Percentiles rank a stretch among this genome's conserved stretches.
These are phyloP conservation scores for Salix brachista DNA, from an alignment of 345 rosid species.

Conservation along the genomic window DNA sequence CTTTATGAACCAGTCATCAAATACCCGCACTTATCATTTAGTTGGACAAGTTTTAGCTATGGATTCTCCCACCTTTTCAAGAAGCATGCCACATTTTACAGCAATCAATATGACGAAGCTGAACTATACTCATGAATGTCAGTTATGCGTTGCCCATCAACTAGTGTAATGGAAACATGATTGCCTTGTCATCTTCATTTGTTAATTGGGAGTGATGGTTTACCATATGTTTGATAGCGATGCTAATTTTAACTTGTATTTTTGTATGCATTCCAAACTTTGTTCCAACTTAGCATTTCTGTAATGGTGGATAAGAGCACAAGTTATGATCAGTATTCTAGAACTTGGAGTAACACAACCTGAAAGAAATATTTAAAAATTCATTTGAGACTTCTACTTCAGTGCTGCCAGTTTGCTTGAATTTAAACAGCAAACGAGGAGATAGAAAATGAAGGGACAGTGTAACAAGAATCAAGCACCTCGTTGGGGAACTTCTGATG, in stretches of 20 bases:
- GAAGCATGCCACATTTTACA: background rate
- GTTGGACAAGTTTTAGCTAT: background rate
- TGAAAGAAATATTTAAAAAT: background rate
- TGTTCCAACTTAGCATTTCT: background rate
- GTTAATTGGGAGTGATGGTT: background rate
- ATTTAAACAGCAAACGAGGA: too few species aligned
- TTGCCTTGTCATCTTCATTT: background rate
- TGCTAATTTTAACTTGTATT: background rate
- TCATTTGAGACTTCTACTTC: background rate
- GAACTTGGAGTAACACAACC: background rate
- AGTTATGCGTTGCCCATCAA: background rate
- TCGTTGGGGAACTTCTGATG: background rate
- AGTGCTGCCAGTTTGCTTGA: background rate
- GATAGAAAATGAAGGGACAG: background rate
- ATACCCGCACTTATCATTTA: background rate
- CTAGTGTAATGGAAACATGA: background rate
- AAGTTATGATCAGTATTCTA: background rate
- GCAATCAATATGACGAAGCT: background rate
- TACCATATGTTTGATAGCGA: background rate
- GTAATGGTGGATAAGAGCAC: background rate
- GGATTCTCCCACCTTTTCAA: background rate
- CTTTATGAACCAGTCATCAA: too few species aligned
- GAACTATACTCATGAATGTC: background rate
- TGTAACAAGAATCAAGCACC: background rate
- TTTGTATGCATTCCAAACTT: background rate